These are phyloP conservation scores for Clarireedia homoeocarpa DNA, from an alignment of 2,329 filamentous ascomycete genomes.

Conservation along the genomic window DNA sequence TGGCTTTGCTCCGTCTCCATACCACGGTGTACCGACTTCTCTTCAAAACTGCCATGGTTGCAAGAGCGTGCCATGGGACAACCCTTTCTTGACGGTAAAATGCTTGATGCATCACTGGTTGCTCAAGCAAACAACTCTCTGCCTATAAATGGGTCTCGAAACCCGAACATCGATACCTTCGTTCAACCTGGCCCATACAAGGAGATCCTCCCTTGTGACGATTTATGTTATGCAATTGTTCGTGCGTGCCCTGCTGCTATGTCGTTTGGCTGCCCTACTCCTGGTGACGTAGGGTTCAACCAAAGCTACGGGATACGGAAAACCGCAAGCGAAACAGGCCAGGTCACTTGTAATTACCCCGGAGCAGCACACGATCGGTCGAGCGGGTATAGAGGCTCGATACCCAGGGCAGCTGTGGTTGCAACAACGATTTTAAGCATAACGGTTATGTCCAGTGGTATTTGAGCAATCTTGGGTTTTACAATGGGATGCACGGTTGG, in stretches of 20 bases:
- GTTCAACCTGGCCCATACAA: conserved; percentile 86
- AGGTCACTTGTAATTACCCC: conserved; percentile 50
- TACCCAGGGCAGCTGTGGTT: conserved; percentile 11
- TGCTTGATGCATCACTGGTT: conserved; percentile 35
- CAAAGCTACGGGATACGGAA: conserved; percentile 38
- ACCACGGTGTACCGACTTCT: conserved; percentile 84
- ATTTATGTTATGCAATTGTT: conserved; percentile 80
- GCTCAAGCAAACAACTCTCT: conserved; percentile 16
- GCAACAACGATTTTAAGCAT: conserved; percentile 13
- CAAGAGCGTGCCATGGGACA: conserved; percentile 65
- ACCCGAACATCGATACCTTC: conserved; percentile 59
- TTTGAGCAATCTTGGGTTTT: conserved; percentile 4
- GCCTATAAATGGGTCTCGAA: conserved; percentile 52
- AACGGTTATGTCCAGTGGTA: conserved; percentile 18
- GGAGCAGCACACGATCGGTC: conserved; percentile 48
- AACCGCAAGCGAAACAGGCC: conserved; percentile 20
- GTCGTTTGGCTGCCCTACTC: conserved; percentile 64
- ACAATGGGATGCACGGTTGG: conserved; percentile 19
- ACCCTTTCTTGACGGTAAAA: conserved; percentile 61
- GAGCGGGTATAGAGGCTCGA: conserved; percentile 48
- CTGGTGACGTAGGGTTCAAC: conserved; percentile 34
- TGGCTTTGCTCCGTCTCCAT: conserved; percentile 95
- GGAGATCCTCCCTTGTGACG: conserved; percentile 81
- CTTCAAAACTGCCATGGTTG: conserved; percentile 39
- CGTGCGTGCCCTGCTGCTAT: conserved; percentile 74